phyloP scores from a whole-genome alignment of 2,329 filamentous ascomycete genomes.

The Tolypocladium album region DNA sequence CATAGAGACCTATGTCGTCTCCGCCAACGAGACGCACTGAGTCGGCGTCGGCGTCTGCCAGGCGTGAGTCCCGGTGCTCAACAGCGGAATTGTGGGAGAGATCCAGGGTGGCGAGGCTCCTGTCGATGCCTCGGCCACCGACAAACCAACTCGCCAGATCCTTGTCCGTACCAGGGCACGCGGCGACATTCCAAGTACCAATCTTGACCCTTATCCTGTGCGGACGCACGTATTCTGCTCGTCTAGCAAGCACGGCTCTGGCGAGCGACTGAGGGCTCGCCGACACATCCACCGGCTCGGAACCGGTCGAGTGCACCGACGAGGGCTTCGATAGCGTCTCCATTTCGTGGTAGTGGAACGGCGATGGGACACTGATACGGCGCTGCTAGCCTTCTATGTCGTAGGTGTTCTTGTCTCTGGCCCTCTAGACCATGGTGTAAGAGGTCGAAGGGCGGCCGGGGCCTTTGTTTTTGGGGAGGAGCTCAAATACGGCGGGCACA shows the following conservation, averaged over 20 bases:
- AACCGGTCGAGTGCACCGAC: slow-evolving; percentile 20
- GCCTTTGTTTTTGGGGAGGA: not conserved
- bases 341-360: slow-evolving; percentile 10
- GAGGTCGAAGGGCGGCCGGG: slow-evolving; percentile 2
- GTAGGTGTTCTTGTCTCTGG: slow-evolving; percentile 8
- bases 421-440: slow-evolving; percentile 24
- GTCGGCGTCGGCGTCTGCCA: slow-evolving; percentile 19
- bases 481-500: not conserved
- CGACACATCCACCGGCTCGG: slow-evolving; percentile 32
- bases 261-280: slow-evolving; percentile 48
- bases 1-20: slow-evolving; percentile 77
- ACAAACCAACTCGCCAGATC: slow-evolving; percentile 88
- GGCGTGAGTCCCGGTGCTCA: slow-evolving; percentile 20
- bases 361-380: slow-evolving; percentile 8
- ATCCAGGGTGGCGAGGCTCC: slow-evolving; percentile 46
- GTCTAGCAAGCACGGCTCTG: slow-evolving; percentile 57
- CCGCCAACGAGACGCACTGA: slow-evolving; percentile 39
- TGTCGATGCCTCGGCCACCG: slow-evolving; percentile 58
- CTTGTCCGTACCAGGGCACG: slow-evolving; percentile 72
- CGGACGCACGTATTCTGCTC: slow-evolving; percentile 67
- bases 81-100: slow-evolving; percentile 28
- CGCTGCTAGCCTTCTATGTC: slow-evolving; percentile 13
- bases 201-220: slow-evolving; percentile 76
- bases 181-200: slow-evolving; percentile 91
- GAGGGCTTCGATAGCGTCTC: slow-evolving; percentile 14